Evolutionary conservation across 805 yeast genomes (phyloP).

Genomic region (Suhomyces kilbournensis): DNA sequence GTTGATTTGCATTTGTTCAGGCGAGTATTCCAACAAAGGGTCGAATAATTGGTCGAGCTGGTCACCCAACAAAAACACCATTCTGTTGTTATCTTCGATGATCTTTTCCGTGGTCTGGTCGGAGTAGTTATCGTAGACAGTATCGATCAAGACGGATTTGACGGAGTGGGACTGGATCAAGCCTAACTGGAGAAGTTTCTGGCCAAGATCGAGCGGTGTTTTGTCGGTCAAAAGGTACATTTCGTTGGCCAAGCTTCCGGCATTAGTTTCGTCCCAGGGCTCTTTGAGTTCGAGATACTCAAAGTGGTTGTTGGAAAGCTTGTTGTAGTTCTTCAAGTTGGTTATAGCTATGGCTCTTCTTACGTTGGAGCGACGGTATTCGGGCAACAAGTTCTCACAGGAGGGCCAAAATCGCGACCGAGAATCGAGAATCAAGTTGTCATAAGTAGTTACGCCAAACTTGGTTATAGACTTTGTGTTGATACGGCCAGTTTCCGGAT

Average conservation of each 20-base stretch:
- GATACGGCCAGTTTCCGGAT: slow-evolving; percentile 43
- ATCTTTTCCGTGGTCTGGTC: slow-evolving; percentile 28
- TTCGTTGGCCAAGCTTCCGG: slow-evolving; percentile 72
- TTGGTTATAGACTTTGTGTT: slow-evolving; percentile 56
- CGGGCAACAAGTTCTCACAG: slow-evolving; percentile 58
- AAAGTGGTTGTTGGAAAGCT: slow-evolving; percentile 38
- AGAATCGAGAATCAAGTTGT: slow-evolving; percentile 53
- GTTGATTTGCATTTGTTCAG: slow-evolving; percentile 73
- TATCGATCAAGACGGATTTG: slow-evolving; percentile 63
- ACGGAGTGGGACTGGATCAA: slow-evolving; percentile 49
- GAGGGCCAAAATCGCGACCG: slow-evolving; percentile 77
- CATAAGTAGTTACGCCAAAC: slow-evolving; percentile 63
- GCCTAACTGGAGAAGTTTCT: slow-evolving; percentile 54
- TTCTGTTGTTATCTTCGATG: slow-evolving; percentile 65
- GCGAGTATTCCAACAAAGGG: slow-evolving; percentile 87
- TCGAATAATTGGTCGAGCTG: slow-evolving; percentile 88
- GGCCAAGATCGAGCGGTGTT: slow-evolving; percentile 58
- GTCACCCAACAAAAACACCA: slow-evolving; percentile 76
- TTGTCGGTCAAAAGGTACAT: slow-evolving; percentile 54
- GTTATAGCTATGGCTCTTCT: slow-evolving; percentile 77
- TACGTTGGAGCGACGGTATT: slow-evolving; percentile 53
- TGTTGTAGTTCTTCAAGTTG: slow-evolving; percentile 61
- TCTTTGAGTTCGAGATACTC: slow-evolving; percentile 32
- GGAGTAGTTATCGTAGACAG: slow-evolving; percentile 59
- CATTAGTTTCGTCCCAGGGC: slow-evolving; percentile 71